Base-by-base conservation (phyloP, 768 basidiomycete genomes). In the Pisolithus orientalis region DNA sequence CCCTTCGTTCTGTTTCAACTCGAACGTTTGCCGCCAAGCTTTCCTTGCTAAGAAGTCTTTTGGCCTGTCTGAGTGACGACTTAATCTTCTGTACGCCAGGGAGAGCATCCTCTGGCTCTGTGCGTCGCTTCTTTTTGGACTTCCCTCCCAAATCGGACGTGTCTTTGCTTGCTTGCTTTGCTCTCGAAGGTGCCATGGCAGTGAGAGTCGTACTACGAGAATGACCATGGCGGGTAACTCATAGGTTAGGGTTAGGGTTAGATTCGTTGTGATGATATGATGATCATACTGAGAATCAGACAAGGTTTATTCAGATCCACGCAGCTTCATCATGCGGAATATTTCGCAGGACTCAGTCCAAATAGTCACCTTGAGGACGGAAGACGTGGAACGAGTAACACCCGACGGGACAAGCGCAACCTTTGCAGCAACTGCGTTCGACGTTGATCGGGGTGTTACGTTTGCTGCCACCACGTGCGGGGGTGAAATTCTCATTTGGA, bases 71-170 rank as follows among this genome's bases (percentile, higher is more conserved):
- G 49, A 97, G 70, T 27, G 84, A 74, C 5, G 92, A 79, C 66
- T 96, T 97, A 57, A 95, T 71, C 69, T 92, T 96, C 59, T 87
- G 87, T 6, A 93, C 78, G 14, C 93, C 92, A 3, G 84, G 85
- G 27, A 60, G 53, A 14, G 59, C 39, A 44, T 64, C 62, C 3
- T 62, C 60, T 44, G 25, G 32, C 25, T 5, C 46, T 7, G 32
- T 32, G 57, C n/a, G 47, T 24, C 31, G 54, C 45, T 42, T 24
- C 10, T 54, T 54, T 16, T 27, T 25, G 14, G 44, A n/a, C 16
- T 27, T 44, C 27, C 44, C 25, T 29, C 10, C 32, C 32, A 16
- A 31, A 7, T 16, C 13, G 25, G 25, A 28, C 8, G 13, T n/a
- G 11, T 14, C 28, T 31, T 29, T 44, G 8, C 4, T 13, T 11